Base-by-base conservation (phyloP, 1,139 yeast species). In the Zygoascus meyerae region DNA sequence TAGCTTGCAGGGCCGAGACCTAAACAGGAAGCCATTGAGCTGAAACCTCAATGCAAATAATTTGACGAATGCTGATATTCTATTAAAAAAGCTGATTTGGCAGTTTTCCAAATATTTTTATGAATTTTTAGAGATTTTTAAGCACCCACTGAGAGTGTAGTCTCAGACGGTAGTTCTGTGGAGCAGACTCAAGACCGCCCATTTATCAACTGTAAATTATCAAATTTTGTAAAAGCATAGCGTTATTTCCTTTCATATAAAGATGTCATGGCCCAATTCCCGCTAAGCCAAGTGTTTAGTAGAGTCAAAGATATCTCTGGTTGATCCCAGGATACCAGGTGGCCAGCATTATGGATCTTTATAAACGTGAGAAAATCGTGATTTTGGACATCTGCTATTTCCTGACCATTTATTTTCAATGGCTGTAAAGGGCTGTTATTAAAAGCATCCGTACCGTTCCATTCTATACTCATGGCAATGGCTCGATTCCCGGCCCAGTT, bases 401-500 rank as follows among this genome's bases (percentile, higher is more conserved):
- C 63, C 46, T 70, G 62, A 12, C 55, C 71, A 53, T 69, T 51
- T 43, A 54, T 69, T 6, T 34, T 49, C 54, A 71, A 67, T 26
- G 75, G 75, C 37, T 64, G 64, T 17, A 55, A 43, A 11, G 57
- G 51, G 11, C 61, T 53, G 21, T 55, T 44, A 45, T 57, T 58
- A 52, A 66, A 61, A 42, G 55, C 59, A 14, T 63, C 59, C 42
- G 66, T 67, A 29, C 67, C 67, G 6, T 55, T 49, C 86, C 90
- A 86, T 50, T 77, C 79, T 55, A 85, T 72, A 48, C 67, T 71
- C 57, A 82, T 72, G 35, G 86, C 70, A 89, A 94, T 84, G 3
- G 82, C 90, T 59, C 75, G 74, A 66, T 83, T 83, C 50, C 95
- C 95, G 57, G 85, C 71, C 95, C 95, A 85, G 68, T 85, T 85